These are phyloP conservation scores for Epipyxis sp. DNA, from an alignment of 108 stramenopile species.

Conservation along the genomic window DNA sequence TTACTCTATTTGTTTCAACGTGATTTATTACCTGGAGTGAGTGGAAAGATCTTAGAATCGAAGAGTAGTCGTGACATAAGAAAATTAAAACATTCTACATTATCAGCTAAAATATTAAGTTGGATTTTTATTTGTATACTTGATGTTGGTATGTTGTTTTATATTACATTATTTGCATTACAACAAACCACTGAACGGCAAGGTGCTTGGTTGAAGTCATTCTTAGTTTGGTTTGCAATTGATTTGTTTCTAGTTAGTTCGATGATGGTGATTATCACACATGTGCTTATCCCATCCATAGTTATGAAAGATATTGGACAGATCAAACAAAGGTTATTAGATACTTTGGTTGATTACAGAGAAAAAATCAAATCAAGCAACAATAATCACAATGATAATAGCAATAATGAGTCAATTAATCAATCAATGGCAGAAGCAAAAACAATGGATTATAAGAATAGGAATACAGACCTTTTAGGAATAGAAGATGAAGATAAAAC, in stretches of 20 bases:
- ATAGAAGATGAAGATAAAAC: too few relatives aligned
- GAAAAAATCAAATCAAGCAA: background rate
- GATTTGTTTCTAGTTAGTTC: background rate
- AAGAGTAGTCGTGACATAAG: too few relatives aligned
- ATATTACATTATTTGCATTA: background rate
- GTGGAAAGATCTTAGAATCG: too few relatives aligned
- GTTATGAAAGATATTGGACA: background rate
- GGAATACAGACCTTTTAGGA: too few relatives aligned
- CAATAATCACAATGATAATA: too few relatives aligned
- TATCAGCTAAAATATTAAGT: background rate
- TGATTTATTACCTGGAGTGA: too few relatives aligned
- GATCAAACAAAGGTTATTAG: background rate
- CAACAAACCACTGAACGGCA: background rate
- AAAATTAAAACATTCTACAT: too few relatives aligned
- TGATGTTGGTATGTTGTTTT: constrained; percentile 1
- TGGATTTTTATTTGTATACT: background rate
- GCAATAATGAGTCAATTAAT: too few relatives aligned
- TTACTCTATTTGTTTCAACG: too few relatives aligned
- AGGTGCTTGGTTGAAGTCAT: background rate
- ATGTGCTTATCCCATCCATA: background rate
- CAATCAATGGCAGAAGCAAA: too few relatives aligned
- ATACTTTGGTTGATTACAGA: background rate
- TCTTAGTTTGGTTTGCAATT: background rate
- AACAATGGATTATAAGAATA: too few relatives aligned
- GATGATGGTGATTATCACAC: background rate